These are phyloP conservation scores for Botrytis cinerea DNA, from an alignment of 2,329 filamentous ascomycete genomes.

Conservation along the genomic window DNA sequence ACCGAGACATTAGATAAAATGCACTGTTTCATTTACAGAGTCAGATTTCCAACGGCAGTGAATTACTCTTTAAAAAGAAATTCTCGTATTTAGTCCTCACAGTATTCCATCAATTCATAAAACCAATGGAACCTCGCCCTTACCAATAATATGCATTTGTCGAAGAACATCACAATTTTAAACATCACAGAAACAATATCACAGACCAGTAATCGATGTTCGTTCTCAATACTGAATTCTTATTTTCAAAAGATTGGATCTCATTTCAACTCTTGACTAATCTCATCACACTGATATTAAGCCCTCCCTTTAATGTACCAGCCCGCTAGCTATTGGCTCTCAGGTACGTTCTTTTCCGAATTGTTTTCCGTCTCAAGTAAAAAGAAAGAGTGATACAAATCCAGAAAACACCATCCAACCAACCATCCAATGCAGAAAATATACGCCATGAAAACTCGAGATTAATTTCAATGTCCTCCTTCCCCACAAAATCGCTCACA, in stretches of 20 bases:
- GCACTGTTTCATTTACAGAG: not conserved
- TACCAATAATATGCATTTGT: too few relatives aligned
- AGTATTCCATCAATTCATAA: not conserved
- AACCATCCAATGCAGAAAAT: slow-evolving; percentile 15
- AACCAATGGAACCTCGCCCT: not conserved
- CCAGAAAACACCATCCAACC: slow-evolving; percentile 2
- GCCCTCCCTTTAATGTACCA: slow-evolving; percentile 6
- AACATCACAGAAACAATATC: not conserved
- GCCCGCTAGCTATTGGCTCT: slow-evolving; percentile 2
- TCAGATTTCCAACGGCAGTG: too few relatives aligned
- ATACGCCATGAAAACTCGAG: slow-evolving; percentile 2
- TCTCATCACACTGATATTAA: slow-evolving; percentile 20
- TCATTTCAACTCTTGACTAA: slow-evolving; percentile 5
- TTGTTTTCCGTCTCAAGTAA: not conserved
- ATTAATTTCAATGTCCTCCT: slow-evolving; percentile 2
- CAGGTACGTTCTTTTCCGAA: slow-evolving; percentile 9
- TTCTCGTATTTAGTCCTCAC: not conserved
- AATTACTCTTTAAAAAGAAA: not conserved
- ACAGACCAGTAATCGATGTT: not conserved
- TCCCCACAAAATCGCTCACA: slow-evolving; percentile 1
- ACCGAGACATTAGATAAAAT: not conserved
- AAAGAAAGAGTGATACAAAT: slow-evolving; percentile 4
- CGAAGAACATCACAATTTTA: not conserved
- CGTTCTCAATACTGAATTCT: not conserved
- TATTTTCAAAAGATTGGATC: not conserved